Conservation (phyloP, 768 basidiomycete species). For the Tricholomella constricta region DNA sequence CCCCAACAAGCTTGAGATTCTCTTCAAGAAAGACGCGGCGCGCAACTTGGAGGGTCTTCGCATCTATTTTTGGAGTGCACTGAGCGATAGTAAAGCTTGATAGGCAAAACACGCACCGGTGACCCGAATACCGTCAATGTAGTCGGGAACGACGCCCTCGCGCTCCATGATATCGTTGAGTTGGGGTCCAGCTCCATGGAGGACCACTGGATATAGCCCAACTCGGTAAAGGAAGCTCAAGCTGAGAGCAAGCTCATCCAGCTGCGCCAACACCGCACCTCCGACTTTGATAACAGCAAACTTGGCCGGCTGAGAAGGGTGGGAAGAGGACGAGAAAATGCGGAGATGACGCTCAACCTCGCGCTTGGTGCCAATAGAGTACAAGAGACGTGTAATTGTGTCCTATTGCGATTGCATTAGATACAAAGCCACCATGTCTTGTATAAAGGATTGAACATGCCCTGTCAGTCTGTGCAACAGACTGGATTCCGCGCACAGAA, state of each 20-base stretch:
- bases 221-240: slow-evolving; percentile 96
- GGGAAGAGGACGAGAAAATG: slow-evolving; percentile 94
- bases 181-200: slow-evolving; percentile 96
- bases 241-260: slow-evolving; percentile 92
- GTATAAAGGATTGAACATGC: slow-evolving; percentile 40
- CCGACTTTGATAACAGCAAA: slow-evolving; percentile 99
- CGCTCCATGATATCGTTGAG: slow-evolving; percentile 91
- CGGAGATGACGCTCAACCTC: slow-evolving; percentile 98
- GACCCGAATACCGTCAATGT: slow-evolving; percentile 96
- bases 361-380: slow-evolving; percentile 95
- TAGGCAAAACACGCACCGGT: slow-evolving; percentile 63
- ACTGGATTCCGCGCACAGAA: slow-evolving; percentile 51
- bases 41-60: slow-evolving; percentile 92
- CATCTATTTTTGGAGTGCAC: slow-evolving; percentile 51
- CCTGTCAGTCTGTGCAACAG: slow-evolving; percentile 73
- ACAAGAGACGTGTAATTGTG: slow-evolving; percentile 93
- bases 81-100: not conserved
- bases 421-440: not conserved
- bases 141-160: slow-evolving; percentile 94
- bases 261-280: slow-evolving; percentile 89
- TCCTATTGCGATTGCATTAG: slow-evolving; percentile 55
- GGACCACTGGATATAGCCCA: slow-evolving; percentile 95
- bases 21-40: slow-evolving; percentile 97
- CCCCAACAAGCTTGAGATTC: slow-evolving; percentile 91
- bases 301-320: slow-evolving; percentile 87